phyloP scores from a whole-genome alignment of 257 asterid genomes.

The Echium plantagineum region DNA sequence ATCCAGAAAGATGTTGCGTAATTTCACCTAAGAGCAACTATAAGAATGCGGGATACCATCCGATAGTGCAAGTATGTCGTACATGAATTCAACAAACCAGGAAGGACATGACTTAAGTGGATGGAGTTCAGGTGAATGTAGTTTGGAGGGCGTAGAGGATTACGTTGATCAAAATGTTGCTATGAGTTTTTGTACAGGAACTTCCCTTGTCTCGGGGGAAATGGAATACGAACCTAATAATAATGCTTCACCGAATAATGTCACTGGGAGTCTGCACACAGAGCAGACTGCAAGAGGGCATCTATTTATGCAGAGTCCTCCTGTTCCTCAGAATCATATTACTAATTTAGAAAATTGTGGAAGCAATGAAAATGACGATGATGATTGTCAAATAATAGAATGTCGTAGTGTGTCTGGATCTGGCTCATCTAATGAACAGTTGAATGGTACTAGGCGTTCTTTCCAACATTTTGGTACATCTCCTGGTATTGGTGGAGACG shows the following conservation, averaged over 20 bases:
- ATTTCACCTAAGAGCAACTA: constrained; percentile 35
- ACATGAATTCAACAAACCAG: constrained; percentile 28
- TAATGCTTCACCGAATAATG: constrained; percentile 26
- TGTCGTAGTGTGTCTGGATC: constrained; percentile 24
- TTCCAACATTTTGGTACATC: constrained; percentile 24
- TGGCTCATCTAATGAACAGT: constrained; percentile 25
- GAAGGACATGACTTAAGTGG: constrained; percentile 28
- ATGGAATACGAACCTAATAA: constrained; percentile 24
- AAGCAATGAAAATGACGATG: constrained; percentile 15
- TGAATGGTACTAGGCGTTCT: constrained; percentile 29
- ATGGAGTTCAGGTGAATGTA: constrained; percentile 66
- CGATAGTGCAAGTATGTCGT: constrained; percentile 22
- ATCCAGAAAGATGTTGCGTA: constrained; percentile 13
- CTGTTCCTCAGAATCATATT: constrained; percentile 29
- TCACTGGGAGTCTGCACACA: constrained; percentile 17
- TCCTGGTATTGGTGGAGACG: constrained; percentile 27
- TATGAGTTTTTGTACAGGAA: constrained; percentile 20
- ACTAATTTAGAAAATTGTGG: constrained; percentile 21
- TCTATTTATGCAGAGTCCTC: constrained; percentile 22
- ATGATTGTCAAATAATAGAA: constrained; percentile 54
- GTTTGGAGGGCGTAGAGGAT: constrained; percentile 36
- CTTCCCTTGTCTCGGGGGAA: constrained; percentile 23
- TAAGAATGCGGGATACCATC: constrained; percentile 40
- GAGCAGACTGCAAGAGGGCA: constrained; percentile 18
- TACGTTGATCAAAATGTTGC: constrained; percentile 32